These are phyloP conservation scores for Cyberlindnera nakhonratchasimensis DNA, from an alignment of 805 yeast genomes.

Conservation along the genomic window DNA sequence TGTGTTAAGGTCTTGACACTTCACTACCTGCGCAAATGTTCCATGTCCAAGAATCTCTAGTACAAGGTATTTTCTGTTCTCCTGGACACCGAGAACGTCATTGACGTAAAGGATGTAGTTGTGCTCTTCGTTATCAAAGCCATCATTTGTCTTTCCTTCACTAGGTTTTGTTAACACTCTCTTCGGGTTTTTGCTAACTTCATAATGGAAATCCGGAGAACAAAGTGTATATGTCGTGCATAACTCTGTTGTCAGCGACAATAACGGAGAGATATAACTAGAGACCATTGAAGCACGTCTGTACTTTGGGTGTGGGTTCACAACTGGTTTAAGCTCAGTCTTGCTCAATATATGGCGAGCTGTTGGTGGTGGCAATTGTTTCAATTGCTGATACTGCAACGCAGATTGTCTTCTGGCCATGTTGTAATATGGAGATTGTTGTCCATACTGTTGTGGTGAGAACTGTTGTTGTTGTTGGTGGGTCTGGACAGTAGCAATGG, in stretches of 20 bases:
- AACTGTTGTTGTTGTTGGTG: slow-evolving; percentile 15
- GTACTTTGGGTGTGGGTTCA: slow-evolving; percentile 62
- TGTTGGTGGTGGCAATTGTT: slow-evolving; percentile 45
- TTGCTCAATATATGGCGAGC: slow-evolving; percentile 39
- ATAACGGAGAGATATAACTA: slow-evolving; percentile 69
- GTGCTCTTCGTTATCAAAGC: slow-evolving; percentile 81
- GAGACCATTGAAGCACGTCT: slow-evolving; percentile 66
- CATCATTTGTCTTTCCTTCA: slow-evolving; percentile 77
- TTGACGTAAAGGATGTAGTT: slow-evolving; percentile 93
- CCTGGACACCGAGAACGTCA: slow-evolving; percentile 84
- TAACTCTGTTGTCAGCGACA: slow-evolving; percentile 73
- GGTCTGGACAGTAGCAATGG: slow-evolving; percentile 32
- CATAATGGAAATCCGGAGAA: slow-evolving; percentile 79
- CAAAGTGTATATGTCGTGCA: slow-evolving; percentile 82
- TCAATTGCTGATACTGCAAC: slow-evolving; percentile 27
- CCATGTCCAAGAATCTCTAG: slow-evolving; percentile 93
- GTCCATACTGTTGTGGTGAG: slow-evolving; percentile 8
- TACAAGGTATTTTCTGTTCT: slow-evolving; percentile 82
- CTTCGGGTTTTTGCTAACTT: slow-evolving; percentile 81
- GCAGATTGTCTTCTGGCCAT: slow-evolving; percentile 24
- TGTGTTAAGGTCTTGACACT: slow-evolving; percentile 65
- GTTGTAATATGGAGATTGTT: slow-evolving; percentile 8
- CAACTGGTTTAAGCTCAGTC: slow-evolving; percentile 57
- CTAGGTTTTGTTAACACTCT: slow-evolving; percentile 90
- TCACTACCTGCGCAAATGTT: slow-evolving; percentile 97